Evolutionary conservation across 345 rosid genomes (phyloP).

Genomic region (Lepidium aucheri): DNA sequence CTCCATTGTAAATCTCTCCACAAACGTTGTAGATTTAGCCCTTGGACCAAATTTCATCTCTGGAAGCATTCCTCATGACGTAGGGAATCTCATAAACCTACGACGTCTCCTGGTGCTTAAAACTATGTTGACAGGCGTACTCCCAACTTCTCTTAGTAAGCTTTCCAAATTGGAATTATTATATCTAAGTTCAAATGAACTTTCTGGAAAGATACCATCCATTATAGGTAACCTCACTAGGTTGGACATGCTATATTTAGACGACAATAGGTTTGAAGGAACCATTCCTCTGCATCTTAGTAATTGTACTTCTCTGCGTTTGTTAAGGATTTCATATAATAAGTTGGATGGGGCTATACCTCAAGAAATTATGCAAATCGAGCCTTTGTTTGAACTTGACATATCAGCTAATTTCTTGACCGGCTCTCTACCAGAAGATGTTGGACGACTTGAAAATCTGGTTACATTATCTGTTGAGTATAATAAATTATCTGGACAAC

Average conservation of each 20-base stretch:
- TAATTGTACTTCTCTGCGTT: neutral
- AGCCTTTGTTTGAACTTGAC: neutral
- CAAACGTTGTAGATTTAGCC: accelerated
- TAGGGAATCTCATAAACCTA: neutral
- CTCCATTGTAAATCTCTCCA: neutral
- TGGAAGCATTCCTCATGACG: neutral
- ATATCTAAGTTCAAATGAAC: neutral
- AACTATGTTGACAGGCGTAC: neutral
- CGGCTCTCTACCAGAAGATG: neutral
- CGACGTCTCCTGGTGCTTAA: neutral
- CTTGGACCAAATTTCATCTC: neutral
- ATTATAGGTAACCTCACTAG: neutral
- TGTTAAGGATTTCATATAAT: neutral
- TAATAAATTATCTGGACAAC: no score
- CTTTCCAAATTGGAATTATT: neutral
- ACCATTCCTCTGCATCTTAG: neutral
- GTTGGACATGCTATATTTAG: neutral
- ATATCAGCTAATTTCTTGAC: neutral
- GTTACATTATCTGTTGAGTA: no score
- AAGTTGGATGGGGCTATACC: conserved; percentile 3
- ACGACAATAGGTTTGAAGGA: neutral
- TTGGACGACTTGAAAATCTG: no score
- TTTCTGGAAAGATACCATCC: neutral
- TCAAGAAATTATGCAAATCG: neutral
- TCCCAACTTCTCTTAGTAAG: neutral